Evolutionary conservation across 2,329 filamentous ascomycete species (phyloP).

Genomic region (Botrytis paeoniae): DNA sequence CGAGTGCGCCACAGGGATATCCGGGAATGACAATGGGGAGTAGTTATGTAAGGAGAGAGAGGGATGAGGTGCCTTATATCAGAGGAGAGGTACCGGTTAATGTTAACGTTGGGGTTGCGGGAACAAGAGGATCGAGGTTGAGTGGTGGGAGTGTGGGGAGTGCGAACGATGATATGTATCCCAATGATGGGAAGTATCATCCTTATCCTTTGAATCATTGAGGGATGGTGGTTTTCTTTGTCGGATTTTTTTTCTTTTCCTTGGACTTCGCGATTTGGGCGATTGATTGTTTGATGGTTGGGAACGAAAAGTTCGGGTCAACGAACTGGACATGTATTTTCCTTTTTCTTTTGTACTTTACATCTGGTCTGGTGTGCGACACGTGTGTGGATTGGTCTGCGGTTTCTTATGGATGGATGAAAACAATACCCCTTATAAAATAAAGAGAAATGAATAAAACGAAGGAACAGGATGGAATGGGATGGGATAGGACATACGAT

Average conservation of each 20-base stretch:
- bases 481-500: background rate
- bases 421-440: background rate
- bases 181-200: conserved; percentile 35
- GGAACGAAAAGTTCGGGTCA: background rate
- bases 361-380: background rate
- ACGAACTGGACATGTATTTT: background rate
- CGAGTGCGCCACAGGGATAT: conserved; percentile 11
- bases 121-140: background rate
- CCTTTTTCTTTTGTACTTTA: background rate
- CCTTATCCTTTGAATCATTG: conserved; percentile 18
- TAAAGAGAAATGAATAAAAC: background rate
- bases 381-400: background rate
- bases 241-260: background rate
- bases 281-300: background rate
- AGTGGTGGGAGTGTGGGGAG: conserved; percentile 11
- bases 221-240: background rate
- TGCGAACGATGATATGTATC: conserved; percentile 14
- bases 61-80: conserved; percentile 11
- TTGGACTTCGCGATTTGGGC: background rate
- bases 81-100: conserved; percentile 10
- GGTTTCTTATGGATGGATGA: background rate
- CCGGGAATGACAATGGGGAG: background rate
- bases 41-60: background rate
- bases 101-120: background rate
- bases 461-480: background rate